phyloP scores from a whole-genome alignment of 345 rosid genomes.

The Melaleuca quinquenervia region DNA sequence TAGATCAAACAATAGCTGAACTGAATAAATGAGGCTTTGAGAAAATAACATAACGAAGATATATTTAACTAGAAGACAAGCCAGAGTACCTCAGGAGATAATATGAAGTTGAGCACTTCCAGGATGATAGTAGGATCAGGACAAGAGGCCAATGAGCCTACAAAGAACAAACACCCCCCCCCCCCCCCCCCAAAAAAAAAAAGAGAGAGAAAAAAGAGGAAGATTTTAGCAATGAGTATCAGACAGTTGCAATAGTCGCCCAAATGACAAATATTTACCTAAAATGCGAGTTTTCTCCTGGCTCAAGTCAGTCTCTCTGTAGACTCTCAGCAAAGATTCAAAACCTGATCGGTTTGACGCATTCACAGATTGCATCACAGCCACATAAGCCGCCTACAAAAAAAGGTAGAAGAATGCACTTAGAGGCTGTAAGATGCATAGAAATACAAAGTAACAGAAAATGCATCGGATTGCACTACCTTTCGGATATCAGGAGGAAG shows the following conservation, averaged over 20 bases:
- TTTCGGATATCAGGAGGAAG: conserved; percentile 79
- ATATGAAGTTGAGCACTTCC: conserved; percentile 58
- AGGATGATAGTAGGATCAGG: conserved; percentile 47
- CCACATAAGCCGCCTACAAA: conserved; percentile 80
- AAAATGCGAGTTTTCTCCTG: conserved; percentile 91
- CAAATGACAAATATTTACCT: conserved; percentile 20
- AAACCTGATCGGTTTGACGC: conserved; percentile 47
- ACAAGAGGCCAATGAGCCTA: conserved; percentile 68
- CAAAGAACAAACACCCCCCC: no score
- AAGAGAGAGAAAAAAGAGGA: neutral
- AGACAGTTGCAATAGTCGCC: neutral
- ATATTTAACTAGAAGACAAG: neutral
- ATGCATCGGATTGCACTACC: conserved; percentile 25
- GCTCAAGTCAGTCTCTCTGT: conserved; percentile 85
- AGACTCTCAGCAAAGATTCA: conserved; percentile 70
- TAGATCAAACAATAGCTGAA: neutral
- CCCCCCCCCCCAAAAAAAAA: neutral
- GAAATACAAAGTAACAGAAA: neutral
- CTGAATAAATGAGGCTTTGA: neutral
- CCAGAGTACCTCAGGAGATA: conserved; percentile 58
- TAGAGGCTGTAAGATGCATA: neutral
- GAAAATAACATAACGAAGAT: neutral
- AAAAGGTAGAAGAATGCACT: neutral
- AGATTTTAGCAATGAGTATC: neutral
- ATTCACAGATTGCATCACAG: conserved; percentile 68